Evolutionary conservation across 2,329 filamentous ascomycete species (phyloP).

Genomic region (Talaromyces islandicus): DNA sequence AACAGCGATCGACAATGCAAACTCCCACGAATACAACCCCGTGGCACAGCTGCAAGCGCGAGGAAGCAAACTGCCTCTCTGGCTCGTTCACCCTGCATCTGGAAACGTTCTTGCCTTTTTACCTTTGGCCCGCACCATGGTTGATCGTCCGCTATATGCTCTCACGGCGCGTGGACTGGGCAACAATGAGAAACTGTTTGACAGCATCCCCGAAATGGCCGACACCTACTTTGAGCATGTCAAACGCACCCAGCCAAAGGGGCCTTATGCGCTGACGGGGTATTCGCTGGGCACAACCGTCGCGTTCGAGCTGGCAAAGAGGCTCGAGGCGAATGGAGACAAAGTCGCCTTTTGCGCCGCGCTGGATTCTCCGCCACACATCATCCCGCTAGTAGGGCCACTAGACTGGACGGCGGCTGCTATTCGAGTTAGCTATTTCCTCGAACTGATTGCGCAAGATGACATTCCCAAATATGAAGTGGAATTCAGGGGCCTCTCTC

Average conservation of each 20-base stretch:
- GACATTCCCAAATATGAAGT: slow-evolving; percentile 16
- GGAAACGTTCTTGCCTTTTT: slow-evolving; percentile 34
- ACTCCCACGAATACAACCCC: no score
- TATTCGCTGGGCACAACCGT: slow-evolving; percentile 45
- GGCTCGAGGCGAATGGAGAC: slow-evolving; percentile 29
- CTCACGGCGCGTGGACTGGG: slow-evolving; percentile 33
- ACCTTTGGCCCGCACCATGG: slow-evolving; percentile 19
- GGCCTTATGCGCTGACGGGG: slow-evolving; percentile 46
- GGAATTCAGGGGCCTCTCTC: background rate
- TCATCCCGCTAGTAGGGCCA: slow-evolving; percentile 35
- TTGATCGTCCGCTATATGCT: slow-evolving; percentile 41
- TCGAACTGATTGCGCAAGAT: slow-evolving; percentile 29
- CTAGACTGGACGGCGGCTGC: slow-evolving; percentile 33
- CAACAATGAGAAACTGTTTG: slow-evolving; percentile 26
- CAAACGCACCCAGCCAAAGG: slow-evolving; percentile 34
- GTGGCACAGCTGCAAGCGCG: slow-evolving; percentile 17
- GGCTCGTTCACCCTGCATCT: slow-evolving; percentile 29
- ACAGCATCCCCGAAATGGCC: slow-evolving; percentile 31
- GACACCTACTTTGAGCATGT: slow-evolving; percentile 36
- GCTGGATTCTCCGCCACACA: slow-evolving; percentile 41
- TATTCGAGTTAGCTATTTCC: slow-evolving; percentile 34
- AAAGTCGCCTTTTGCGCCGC: slow-evolving; percentile 34
- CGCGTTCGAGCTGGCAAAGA: slow-evolving; percentile 45
- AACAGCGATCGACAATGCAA: no score
- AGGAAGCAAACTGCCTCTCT: slow-evolving; percentile 21